Evolutionary conservation across 306 rosid genomes (phyloP).

Genomic region (Cucumis melo): DNA sequence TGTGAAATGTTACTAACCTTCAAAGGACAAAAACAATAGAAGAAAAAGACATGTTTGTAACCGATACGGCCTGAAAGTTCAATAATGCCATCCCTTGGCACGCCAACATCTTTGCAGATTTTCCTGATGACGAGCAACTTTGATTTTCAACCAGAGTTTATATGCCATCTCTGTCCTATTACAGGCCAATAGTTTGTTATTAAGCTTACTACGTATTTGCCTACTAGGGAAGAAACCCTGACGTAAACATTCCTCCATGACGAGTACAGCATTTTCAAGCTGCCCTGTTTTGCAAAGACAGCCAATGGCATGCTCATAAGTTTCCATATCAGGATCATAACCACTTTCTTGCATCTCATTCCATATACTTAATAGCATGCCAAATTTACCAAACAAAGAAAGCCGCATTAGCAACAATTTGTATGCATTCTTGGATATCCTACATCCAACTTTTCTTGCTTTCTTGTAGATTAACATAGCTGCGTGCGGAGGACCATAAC

Average conservation of each 20-base stretch:
- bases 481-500: conserved; percentile 90
- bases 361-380: conserved; percentile 62
- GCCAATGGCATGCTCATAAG: conserved; percentile 53
- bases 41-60: neutral
- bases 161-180: conserved; percentile 53
- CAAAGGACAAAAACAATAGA: neutral
- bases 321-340: conserved; percentile 51
- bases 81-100: conserved; percentile 82
- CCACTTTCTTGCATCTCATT: conserved; percentile 80
- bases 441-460: conserved; percentile 48
- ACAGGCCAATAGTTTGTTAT: conserved; percentile 46
- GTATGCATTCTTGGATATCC: conserved; percentile 48
- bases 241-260: conserved; percentile 72
- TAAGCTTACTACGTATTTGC: conserved; percentile 59
- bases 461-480: conserved; percentile 64
- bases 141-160: conserved; percentile 50
- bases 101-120: conserved; percentile 62
- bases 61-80: conserved; percentile 11
- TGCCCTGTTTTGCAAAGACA: conserved; percentile 79
- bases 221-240: conserved; percentile 72
- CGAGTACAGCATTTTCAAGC: conserved; percentile 79
- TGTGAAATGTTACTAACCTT: neutral
- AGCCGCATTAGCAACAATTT: conserved; percentile 77
- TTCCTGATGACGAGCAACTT: conserved; percentile 46
- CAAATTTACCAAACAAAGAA: conserved; percentile 70